These are phyloP conservation scores for Debaryomycetaceae sp. DNA, from an alignment of 1,139 yeast species.

Conservation along the genomic window DNA sequence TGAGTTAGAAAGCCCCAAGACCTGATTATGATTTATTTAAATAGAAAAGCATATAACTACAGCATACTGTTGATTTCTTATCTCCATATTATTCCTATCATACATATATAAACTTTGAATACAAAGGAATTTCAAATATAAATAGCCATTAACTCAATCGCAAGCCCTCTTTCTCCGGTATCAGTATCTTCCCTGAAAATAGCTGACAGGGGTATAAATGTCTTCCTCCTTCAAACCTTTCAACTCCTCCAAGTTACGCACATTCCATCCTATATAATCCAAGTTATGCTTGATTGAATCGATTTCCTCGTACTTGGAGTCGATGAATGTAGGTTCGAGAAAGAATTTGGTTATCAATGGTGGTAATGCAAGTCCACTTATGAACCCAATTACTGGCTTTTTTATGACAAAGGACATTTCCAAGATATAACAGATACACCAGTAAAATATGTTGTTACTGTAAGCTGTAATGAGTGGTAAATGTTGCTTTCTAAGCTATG, in stretches of 20 bases:
- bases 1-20: neutral
- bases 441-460: too few relatives aligned
- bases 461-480: too few relatives aligned
- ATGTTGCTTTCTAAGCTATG: too few relatives aligned
- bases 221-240: conserved; percentile 28
- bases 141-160: too few relatives aligned
- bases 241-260: conserved; percentile 31
- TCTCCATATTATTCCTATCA: too few relatives aligned
- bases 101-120: too few relatives aligned
- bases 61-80: too few relatives aligned
- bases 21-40: neutral
- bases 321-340: conserved; percentile 23
- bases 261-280: conserved; percentile 40
- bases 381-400: conserved; percentile 17
- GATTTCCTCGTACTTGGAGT: conserved; percentile 27
- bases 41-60: too few relatives aligned
- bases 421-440: neutral
- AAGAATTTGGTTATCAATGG: conserved; percentile 27
- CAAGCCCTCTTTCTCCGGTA: too few relatives aligned
- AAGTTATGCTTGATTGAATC: conserved; percentile 31
- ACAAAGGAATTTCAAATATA: too few relatives aligned
- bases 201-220: conserved; percentile 28
- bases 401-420: conserved; percentile 9
- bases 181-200: conserved; percentile 19
- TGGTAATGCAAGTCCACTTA: conserved; percentile 29